Conservation (phyloP, 1,284 basidiomycete genomes). For the Phellinidium pouzarii region DNA sequence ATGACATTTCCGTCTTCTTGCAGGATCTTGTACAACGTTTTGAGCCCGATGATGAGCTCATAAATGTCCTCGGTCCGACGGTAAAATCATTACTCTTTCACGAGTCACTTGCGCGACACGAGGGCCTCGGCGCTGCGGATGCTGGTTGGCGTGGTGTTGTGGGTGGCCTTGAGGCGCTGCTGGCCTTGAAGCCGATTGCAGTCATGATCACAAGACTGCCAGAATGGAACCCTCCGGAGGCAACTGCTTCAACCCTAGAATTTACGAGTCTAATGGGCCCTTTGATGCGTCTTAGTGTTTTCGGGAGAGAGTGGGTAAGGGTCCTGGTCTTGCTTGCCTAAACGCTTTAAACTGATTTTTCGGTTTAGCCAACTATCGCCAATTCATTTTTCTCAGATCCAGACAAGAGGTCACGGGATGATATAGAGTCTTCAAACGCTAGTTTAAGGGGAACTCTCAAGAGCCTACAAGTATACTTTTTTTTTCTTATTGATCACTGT, state of each 20-base stretch:
- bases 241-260: slow-evolving; percentile 59
- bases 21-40: slow-evolving; percentile 68
- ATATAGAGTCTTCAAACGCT: slow-evolving; percentile 79
- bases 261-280: slow-evolving; percentile 70
- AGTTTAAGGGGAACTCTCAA: slow-evolving; percentile 79
- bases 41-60: slow-evolving; percentile 39
- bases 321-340: slow-evolving; percentile 1
- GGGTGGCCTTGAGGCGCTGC: slow-evolving; percentile 74
- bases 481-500: not conserved
- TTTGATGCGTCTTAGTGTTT: slow-evolving; percentile 74
- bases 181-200: slow-evolving; percentile 81
- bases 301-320: slow-evolving; percentile 82
- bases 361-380: slow-evolving; percentile 63
- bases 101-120: slow-evolving; percentile 50
- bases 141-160: slow-evolving; percentile 83
- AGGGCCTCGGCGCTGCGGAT: slow-evolving; percentile 64
- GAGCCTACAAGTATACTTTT: slow-evolving; percentile 60
- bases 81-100: slow-evolving; percentile 55
- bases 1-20: slow-evolving; percentile 65
- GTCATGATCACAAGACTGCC: slow-evolving; percentile 66
- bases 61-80: slow-evolving; percentile 43
- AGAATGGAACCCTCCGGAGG: slow-evolving; percentile 61
- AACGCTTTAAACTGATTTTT: slow-evolving; percentile 16
- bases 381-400: slow-evolving; percentile 81
- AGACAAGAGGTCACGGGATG: slow-evolving; percentile 63